These are phyloP conservation scores for Fraxinus greggii DNA, from an alignment of 305 asterid species.

Conservation along the genomic window DNA sequence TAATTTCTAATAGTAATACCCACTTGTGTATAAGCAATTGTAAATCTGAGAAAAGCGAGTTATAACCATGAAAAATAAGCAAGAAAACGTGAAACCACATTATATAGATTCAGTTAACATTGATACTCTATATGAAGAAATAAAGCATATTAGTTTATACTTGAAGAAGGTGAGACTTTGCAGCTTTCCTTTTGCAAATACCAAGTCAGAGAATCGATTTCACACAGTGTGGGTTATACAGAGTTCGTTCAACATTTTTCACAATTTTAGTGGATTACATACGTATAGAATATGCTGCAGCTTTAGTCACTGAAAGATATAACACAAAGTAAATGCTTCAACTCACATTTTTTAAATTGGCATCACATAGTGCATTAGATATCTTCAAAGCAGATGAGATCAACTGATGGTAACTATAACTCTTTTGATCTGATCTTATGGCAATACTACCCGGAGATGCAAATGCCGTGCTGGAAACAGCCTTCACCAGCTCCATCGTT, in stretches of 20 bases:
- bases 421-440: constrained; percentile 62
- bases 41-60: not conserved
- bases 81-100: not conserved
- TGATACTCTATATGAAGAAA: not conserved
- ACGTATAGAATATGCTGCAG: not conserved
- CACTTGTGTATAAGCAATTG: not conserved
- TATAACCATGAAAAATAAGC: not conserved
- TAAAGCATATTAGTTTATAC: not conserved
- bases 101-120: not conserved
- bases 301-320: constrained; percentile 8
- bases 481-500: constrained; percentile 74
- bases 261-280: not conserved
- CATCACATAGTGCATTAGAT: constrained; percentile 44
- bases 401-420: constrained; percentile 72
- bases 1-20: not conserved
- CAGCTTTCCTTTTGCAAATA: constrained; percentile 5
- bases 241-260: not conserved
- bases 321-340: constrained; percentile 1
- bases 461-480: constrained; percentile 49
- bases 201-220: not conserved
- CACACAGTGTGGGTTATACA: not conserved
- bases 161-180: not conserved
- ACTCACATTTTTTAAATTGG: constrained; percentile 52
- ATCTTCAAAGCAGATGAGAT: constrained; percentile 61
- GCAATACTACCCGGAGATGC: constrained; percentile 55